A percentile compares a stretch with the other conserved stretches of the same genome.
Evolutionary conservation across 148 eudicot species (phyloP).

Genomic region (Heliamphora exappendiculata): DNA sequence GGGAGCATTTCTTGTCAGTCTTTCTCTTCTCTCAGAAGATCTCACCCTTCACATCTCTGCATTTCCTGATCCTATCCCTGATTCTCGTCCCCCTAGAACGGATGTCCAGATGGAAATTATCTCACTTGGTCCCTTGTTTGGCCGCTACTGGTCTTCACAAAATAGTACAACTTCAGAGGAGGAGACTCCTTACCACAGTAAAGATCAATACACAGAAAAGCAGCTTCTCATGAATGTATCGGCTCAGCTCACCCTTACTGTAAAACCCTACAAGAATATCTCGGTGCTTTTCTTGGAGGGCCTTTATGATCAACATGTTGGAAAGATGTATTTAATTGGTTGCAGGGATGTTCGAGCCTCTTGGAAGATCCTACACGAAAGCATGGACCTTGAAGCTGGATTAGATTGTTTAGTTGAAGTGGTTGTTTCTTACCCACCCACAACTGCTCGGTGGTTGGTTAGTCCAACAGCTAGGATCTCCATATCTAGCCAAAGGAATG

Average conservation of each 20-base stretch:
- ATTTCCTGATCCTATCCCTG: constrained; percentile 42
- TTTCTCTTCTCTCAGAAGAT: constrained; percentile 70
- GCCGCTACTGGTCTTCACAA: constrained; percentile 34
- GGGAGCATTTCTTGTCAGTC: constrained; percentile 30
- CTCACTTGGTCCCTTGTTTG: constrained; percentile 67
- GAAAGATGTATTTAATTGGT: constrained; percentile 79
- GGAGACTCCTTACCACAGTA: constrained; percentile 31
- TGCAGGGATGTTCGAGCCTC: constrained; percentile 75
- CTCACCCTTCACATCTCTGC: constrained; percentile 65
- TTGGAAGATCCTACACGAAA: constrained; percentile 53
- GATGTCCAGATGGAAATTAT: constrained; percentile 53
- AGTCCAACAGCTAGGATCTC: constrained; percentile 64
- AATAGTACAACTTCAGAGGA: constrained; percentile 24
- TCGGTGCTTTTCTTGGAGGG: constrained; percentile 73
- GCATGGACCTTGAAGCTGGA: constrained; percentile 61
- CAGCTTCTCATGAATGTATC: constrained; percentile 76
- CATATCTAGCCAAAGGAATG: constrained; percentile 63
- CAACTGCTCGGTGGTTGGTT: constrained; percentile 68
- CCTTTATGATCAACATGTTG: constrained; percentile 61
- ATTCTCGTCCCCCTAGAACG: constrained; percentile 27
- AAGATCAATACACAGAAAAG: constrained; percentile 45
- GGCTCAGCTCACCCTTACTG: constrained; percentile 43
- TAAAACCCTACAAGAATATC: constrained; percentile 30
- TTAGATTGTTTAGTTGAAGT: constrained; percentile 69
- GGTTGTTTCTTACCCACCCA: constrained; percentile 69